A percentile compares a stretch with the other conserved stretches of the same genome.
Conservation (phyloP, 2,329 filamentous ascomycete species). For the Chaetomium olivaceum region DNA sequence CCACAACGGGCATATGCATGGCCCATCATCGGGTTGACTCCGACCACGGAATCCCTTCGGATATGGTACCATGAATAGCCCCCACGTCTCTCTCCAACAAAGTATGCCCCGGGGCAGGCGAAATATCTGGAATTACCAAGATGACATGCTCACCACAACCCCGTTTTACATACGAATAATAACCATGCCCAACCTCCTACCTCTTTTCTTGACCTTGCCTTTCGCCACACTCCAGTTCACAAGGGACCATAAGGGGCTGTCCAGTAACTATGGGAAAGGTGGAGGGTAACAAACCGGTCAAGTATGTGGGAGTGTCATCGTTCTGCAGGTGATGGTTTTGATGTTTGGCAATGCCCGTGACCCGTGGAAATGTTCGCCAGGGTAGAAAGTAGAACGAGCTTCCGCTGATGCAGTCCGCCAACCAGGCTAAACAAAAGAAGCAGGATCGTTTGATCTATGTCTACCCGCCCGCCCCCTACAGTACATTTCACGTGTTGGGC, state of each 20-base stretch:
- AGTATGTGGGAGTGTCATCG: neutral
- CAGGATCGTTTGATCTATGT: constrained; percentile 38
- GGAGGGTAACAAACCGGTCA: neutral
- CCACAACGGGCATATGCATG: neutral
- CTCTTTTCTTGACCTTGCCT: no score
- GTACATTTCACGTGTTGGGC: constrained; percentile 42
- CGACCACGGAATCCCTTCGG: no score
- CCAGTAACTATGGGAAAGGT: neutral
- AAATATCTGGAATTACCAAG: no score
- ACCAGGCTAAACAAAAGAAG: constrained; percentile 24
- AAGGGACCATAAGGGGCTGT: neutral
- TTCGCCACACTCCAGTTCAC: neutral
- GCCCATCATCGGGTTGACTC: neutral
- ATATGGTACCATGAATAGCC: no score
- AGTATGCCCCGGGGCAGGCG: no score
- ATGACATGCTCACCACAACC: no score
- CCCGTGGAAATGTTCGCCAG: no score
- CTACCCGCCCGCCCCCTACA: constrained; percentile 40
- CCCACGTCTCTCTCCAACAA: no score
- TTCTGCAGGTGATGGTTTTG: neutral
- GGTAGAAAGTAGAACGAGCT: neutral
- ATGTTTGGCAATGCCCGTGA: neutral
- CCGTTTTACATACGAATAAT: no score
- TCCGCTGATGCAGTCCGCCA: neutral
- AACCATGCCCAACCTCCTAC: no score